Percentiles rank a stretch among this genome's conserved stretches.
phyloP scores from a whole-genome alignment of 768 basidiomycete species.

The Lentinus tigrinus region DNA sequence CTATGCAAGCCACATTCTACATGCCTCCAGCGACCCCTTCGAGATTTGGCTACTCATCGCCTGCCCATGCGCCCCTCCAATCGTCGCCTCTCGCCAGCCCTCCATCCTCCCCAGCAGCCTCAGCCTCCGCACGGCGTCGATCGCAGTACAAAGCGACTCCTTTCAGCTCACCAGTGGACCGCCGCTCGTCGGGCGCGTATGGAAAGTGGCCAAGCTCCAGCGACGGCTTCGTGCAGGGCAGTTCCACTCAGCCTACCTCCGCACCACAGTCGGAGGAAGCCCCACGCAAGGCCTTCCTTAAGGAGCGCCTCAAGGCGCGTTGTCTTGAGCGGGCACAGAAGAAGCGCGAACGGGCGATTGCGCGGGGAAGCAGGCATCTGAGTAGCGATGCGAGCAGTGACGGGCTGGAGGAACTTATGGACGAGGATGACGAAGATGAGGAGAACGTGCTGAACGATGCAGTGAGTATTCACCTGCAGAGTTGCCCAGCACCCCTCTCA shows the following conservation, averaged over 20 bases:
- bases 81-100: conserved; percentile 54
- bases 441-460: conserved; percentile 64
- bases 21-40: conserved; percentile 9
- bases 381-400: conserved; percentile 49
- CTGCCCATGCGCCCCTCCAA: conserved; percentile 14
- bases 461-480: conserved; percentile 32
- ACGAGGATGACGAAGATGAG: conserved; percentile 55
- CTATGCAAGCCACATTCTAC: conserved; percentile 3
- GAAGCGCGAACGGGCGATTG: conserved; percentile 50
- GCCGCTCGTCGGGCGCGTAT: conserved; percentile 13
- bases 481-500: too few relatives aligned
- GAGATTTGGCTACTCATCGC: background rate
- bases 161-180: conserved; percentile 30
- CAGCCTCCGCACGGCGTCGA: conserved; percentile 48
- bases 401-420: conserved; percentile 49
- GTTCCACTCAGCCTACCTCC: background rate
- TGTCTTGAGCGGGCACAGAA: conserved; percentile 62
- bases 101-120: conserved; percentile 45
- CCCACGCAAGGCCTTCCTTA: conserved; percentile 52
- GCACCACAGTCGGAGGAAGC: conserved; percentile 32
- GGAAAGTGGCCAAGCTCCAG: background rate
- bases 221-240: background rate
- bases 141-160: conserved; percentile 51
- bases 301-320: conserved; percentile 58
- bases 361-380: conserved; percentile 28